Percentiles rank a stretch among this genome's conserved stretches.
Conservation (phyloP, 345 rosid species). For the Conringia planisiliqua region DNA sequence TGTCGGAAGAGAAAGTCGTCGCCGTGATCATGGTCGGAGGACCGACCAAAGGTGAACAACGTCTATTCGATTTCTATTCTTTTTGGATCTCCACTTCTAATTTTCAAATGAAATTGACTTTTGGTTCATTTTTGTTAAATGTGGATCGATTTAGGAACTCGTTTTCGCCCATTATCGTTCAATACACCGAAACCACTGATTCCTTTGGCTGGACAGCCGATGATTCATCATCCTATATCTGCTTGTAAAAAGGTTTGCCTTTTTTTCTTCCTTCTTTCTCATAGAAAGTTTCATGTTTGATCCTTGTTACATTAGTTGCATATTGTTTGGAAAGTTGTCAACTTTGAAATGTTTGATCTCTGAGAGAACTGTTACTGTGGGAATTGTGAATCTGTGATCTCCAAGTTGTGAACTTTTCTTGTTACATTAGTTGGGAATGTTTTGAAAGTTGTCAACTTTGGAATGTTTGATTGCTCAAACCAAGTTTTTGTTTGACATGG, state of each 20-base stretch:
- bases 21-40: conserved; percentile 95
- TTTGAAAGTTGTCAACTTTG: background rate
- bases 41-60: conserved; percentile 66
- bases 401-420: background rate
- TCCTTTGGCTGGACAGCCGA: conserved; percentile 86
- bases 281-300: background rate
- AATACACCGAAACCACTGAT: conserved; percentile 75
- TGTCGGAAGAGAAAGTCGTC: conserved; percentile 57
- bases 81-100: background rate
- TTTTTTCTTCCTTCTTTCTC: background rate
- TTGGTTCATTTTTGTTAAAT: background rate
- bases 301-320: background rate
- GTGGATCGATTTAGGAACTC: conserved; percentile 51
- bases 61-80: background rate
- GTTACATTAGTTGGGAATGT: background rate
- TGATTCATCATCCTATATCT: conserved; percentile 90
- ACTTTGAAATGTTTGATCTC: background rate
- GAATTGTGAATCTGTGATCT: background rate
- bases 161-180: conserved; percentile 77
- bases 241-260: conserved; percentile 69
- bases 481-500: background rate
- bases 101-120: background rate
- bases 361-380: background rate
- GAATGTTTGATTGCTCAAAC: conserved; percentile 2
- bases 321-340: background rate